phyloP scores from a whole-genome alignment of 2,329 filamentous ascomycete genomes.

The Penicillium polonicum region DNA sequence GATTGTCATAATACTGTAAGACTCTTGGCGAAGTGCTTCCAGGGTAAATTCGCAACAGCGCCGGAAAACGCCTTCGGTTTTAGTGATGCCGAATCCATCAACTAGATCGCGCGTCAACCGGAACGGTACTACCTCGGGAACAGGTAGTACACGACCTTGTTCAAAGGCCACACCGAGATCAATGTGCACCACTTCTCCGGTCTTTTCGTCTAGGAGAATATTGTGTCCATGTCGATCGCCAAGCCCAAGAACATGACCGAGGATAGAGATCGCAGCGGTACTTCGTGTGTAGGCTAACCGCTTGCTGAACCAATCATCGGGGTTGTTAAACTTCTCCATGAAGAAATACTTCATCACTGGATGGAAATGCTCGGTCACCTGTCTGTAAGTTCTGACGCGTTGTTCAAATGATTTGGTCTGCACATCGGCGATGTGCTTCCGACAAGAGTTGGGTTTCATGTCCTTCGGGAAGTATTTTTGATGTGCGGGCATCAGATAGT shows the following conservation, averaged over 20 bases:
- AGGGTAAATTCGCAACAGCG: conserved; percentile 98
- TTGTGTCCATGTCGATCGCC: conserved; percentile 97
- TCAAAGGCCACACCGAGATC: conserved; percentile 97
- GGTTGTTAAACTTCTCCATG: conserved; percentile 88
- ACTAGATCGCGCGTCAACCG: conserved; percentile 90
- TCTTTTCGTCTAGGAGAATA: conserved; percentile 85
- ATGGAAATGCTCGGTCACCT: conserved; percentile 77
- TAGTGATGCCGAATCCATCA: conserved; percentile 94
- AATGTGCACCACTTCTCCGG: conserved; percentile 93
- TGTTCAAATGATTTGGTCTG: conserved; percentile 68
- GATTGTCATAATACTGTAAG: conserved; percentile 97
- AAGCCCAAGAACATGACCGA: conserved; percentile 87
- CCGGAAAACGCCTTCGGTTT: conserved; percentile 92
- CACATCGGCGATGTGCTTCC: conserved; percentile 74
- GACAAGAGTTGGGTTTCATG: conserved; percentile 70
- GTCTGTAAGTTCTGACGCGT: conserved; percentile 72
- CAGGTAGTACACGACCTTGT: conserved; percentile 87
- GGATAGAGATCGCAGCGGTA: conserved; percentile 91
- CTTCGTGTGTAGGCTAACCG: conserved; percentile 88
- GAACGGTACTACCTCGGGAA: conserved; percentile 95
- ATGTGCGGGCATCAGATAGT: conserved; percentile 89
- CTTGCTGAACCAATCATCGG: conserved; percentile 92
- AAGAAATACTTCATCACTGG: conserved; percentile 97
- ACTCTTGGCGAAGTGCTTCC: conserved; percentile 89
- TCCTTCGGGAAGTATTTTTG: conserved; percentile 82